Conservation (phyloP, 352 stramenopile species). For the Peronosclerospora sorghi region DNA sequence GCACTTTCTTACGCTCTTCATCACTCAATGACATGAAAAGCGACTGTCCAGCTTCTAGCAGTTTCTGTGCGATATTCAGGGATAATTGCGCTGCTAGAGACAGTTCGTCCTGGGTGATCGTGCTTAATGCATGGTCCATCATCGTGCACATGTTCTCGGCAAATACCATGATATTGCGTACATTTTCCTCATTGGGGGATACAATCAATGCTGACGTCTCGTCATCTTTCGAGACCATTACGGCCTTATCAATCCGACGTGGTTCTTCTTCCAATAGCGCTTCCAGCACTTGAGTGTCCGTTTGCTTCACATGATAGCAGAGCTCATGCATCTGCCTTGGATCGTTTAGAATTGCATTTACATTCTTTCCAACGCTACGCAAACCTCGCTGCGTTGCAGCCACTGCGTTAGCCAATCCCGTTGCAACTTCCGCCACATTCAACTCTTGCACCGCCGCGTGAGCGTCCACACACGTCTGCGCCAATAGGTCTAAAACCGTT, state of each 20-base stretch:
- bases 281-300: slow-evolving; percentile 35
- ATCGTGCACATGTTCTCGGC: slow-evolving; percentile 63
- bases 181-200: slow-evolving; percentile 44
- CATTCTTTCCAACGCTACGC: slow-evolving; percentile 41
- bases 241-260: neutral
- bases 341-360: slow-evolving; percentile 49
- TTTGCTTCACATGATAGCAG: slow-evolving; percentile 39
- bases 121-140: slow-evolving; percentile 61
- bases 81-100: slow-evolving; percentile 55
- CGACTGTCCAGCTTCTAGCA: slow-evolving; percentile 53
- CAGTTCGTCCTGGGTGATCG: slow-evolving; percentile 65
- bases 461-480: slow-evolving; percentile 51
- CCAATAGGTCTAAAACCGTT: slow-evolving; percentile 55
- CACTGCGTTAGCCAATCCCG: slow-evolving; percentile 39
- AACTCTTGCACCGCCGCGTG: slow-evolving; percentile 40
- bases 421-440: slow-evolving; percentile 40
- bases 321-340: slow-evolving; percentile 49
- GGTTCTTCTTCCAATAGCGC: slow-evolving; percentile 11
- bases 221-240: neutral
- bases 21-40: slow-evolving; percentile 66
- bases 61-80: slow-evolving; percentile 58
- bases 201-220: slow-evolving; percentile 11
- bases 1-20: slow-evolving; percentile 34
- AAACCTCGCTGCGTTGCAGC: slow-evolving; percentile 50
- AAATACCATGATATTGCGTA: slow-evolving; percentile 66